phyloP scores from a whole-genome alignment of 176 grass and related monocot genomes.

The Carex parvula region DNA sequence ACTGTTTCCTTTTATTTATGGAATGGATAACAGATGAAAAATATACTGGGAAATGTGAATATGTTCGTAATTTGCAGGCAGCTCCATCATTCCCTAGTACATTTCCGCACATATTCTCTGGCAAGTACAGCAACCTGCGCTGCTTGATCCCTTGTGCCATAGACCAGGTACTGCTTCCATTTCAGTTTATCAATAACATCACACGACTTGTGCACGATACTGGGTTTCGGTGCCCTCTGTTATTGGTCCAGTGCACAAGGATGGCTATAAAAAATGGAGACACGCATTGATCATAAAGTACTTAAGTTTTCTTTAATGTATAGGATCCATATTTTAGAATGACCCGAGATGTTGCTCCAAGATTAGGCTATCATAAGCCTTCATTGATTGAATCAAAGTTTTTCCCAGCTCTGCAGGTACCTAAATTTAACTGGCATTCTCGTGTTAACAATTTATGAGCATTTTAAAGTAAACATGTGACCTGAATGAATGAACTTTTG shows the following conservation, averaged over 20 bases:
- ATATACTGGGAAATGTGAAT: neutral
- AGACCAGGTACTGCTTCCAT: slow-evolving; percentile 66
- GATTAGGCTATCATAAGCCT: slow-evolving; percentile 93
- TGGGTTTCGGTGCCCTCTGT: neutral
- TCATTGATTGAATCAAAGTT: slow-evolving; percentile 90
- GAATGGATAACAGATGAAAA: neutral
- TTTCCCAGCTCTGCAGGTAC: slow-evolving; percentile 97
- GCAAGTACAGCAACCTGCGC: slow-evolving; percentile 55
- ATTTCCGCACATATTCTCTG: slow-evolving; percentile 82
- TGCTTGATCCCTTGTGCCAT: slow-evolving; percentile 98
- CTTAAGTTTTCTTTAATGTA: slow-evolving; percentile 7
- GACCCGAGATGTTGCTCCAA: slow-evolving; percentile 98
- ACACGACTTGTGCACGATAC: neutral
- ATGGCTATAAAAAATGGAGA: neutral
- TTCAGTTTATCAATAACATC: slow-evolving; percentile 11
- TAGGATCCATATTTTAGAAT: slow-evolving; percentile 99
- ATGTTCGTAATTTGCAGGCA: slow-evolving; percentile 41
- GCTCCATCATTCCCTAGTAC: slow-evolving; percentile 92
- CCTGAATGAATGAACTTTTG: slow-evolving; percentile 5
- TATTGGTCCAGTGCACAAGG: neutral
- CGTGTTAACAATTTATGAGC: slow-evolving; percentile 1
- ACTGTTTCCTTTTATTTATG: neutral
- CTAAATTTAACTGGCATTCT: neutral
- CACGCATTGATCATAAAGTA: neutral
- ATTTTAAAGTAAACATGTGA: slow-evolving; percentile 17